Base-by-base conservation (phyloP, 768 basidiomycete genomes). In the Suillus weaverae region DNA sequence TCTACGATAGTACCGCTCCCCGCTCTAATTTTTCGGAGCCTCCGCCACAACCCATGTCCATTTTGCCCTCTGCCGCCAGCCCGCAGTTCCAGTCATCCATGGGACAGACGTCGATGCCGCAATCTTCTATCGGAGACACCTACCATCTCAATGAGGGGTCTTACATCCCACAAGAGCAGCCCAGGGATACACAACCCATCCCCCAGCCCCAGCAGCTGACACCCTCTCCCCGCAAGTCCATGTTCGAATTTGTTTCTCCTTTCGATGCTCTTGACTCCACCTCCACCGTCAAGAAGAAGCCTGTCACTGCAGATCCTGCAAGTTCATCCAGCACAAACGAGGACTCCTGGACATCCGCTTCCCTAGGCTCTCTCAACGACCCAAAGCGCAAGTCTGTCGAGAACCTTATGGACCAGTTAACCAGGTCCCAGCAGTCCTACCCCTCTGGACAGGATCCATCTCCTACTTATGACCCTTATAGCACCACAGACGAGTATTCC, bases 181-280 rank as follows among this genome's bases (percentile, higher is more conserved):
- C 75, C 5, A 64, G 69, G 43, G 74, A 75, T n/a, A 70, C 0
- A 68, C 73, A 72, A 50, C 55, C 70, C 0, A 33, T 68, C 18
- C 62, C 73, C 22, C 72, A 70, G 64, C 81, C 50, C 33, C 57
- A 69, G 11, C 71, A 70, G 50, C 73, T 73, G 14, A 86, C 89
- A 0, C 85, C 91, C 36, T 88, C 89, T 48, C 84, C 89, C 30
- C 89, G 87, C 70, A 89, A 90, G 75, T 90, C 91, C 57, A 86
- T 93, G 84, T 95, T 95, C 69, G 91, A 94, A 44, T 94, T 91
- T 66, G 83, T 89, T 59, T 92, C 91, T 57, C 89, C 93, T 2
- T 94, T 94, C 69, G 92, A 95, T 69, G 92, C 90, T 32, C 83
- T 94, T 54, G 82, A 77, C 9, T 77, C 82, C n/a, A 39, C 72